Conservation (phyloP, 2,329 filamentous ascomycete species). For the Fusarium sp. region DNA sequence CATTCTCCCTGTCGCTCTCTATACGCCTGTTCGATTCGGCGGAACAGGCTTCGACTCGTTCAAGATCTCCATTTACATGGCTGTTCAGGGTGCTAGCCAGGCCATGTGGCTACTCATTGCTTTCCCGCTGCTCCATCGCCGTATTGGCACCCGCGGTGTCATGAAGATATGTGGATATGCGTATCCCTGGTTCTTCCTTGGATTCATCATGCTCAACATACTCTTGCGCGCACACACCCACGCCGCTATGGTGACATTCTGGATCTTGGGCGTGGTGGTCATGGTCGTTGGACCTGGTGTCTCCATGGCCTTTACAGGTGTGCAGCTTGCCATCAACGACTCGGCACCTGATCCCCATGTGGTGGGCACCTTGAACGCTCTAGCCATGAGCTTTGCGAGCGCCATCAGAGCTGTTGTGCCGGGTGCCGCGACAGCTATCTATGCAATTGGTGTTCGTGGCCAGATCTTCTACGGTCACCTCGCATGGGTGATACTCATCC, state of each 20-base stretch:
- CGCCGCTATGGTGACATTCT: conserved; percentile 63
- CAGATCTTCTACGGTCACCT: conserved; percentile 73
- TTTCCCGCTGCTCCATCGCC: conserved; percentile 76
- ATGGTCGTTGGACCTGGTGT: conserved; percentile 70
- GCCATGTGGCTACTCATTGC: conserved; percentile 77
- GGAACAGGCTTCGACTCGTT: conserved; percentile 73
- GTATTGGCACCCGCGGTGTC: conserved; percentile 74
- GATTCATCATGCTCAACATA: conserved; percentile 69
- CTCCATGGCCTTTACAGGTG: conserved; percentile 76
- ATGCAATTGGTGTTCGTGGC: conserved; percentile 73
- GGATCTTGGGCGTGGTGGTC: conserved; percentile 60
- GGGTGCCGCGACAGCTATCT: conserved; percentile 74
- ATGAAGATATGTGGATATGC: conserved; percentile 64
- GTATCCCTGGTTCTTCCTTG: conserved; percentile 75
- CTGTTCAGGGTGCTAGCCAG: conserved; percentile 73
- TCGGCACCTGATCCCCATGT: conserved; percentile 73
- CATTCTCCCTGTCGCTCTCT: conserved; percentile 76
- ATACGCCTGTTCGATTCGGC: conserved; percentile 70
- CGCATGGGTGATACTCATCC: conserved; percentile 53
- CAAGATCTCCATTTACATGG: conserved; percentile 76
- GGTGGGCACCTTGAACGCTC: conserved; percentile 78
- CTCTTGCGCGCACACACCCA: conserved; percentile 54
- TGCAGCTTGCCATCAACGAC: conserved; percentile 82
- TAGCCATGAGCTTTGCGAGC: conserved; percentile 68
- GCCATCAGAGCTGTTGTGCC: conserved; percentile 75